Percentiles rank a stretch among this genome's conserved stretches.
phyloP scores from a whole-genome alignment of 2,329 filamentous ascomycete species.

The Calonectria fujianensis region DNA sequence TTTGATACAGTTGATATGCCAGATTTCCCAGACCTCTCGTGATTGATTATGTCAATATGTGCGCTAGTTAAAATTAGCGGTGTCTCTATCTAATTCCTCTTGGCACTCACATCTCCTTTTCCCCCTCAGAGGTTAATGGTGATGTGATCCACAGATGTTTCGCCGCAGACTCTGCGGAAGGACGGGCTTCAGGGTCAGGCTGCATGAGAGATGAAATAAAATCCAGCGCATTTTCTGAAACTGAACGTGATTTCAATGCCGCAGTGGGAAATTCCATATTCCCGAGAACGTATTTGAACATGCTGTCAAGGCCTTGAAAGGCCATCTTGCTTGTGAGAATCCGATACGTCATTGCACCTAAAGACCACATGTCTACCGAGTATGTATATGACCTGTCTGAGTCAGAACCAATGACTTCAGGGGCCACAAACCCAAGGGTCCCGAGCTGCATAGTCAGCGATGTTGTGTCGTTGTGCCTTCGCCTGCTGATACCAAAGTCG shows the following conservation, averaged over 20 bases:
- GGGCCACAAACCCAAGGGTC: neutral
- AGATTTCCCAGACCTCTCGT: neutral
- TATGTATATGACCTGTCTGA: neutral
- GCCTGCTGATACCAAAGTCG: constrained; percentile 31
- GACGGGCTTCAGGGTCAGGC: neutral
- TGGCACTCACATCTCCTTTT: neutral
- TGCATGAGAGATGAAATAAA: neutral
- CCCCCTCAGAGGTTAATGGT: neutral
- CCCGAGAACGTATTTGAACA: neutral
- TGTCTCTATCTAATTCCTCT: too few relatives aligned
- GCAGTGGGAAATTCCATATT: neutral
- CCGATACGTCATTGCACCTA: neutral
- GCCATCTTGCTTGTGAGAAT: neutral
- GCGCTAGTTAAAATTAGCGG: too few relatives aligned
- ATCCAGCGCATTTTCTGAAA: neutral
- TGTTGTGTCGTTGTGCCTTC: neutral
- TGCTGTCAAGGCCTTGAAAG: neutral
- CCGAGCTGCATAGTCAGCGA: neutral
- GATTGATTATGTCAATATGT: neutral
- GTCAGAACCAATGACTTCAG: neutral
- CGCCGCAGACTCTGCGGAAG: neutral
- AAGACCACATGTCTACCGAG: constrained; percentile 25
- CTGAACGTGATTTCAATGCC: neutral
- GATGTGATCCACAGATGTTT: neutral
- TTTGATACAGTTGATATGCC: neutral